Percentiles rank a stretch among this genome's conserved stretches.
Evolutionary conservation across 768 basidiomycete genomes (phyloP).

Genomic region (Arthromyces matolae): DNA sequence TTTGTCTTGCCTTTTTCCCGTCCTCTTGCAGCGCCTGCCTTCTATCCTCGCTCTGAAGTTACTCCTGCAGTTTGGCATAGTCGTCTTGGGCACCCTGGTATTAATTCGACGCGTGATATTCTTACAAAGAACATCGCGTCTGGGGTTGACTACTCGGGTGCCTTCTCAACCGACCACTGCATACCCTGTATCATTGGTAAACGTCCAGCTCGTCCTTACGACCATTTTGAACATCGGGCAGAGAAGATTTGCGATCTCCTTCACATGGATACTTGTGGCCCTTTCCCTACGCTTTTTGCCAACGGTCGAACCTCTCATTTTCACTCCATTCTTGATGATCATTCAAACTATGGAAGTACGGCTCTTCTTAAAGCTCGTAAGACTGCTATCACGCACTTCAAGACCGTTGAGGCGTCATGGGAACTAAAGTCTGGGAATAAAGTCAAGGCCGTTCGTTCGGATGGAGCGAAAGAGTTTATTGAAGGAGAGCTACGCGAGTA

Average conservation of each 20-base stretch:
- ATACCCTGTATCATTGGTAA: not conserved
- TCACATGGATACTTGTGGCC: no score
- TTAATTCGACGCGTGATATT: not conserved
- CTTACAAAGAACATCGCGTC: not conserved
- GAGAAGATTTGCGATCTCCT: no score
- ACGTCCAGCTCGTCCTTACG: no score
- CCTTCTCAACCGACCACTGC: not conserved
- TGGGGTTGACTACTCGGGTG: not conserved
- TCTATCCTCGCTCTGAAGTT: not conserved
- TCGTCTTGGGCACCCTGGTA: not conserved
- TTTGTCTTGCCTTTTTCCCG: not conserved
- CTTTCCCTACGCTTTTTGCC: conserved; percentile 15
- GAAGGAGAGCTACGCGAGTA: not conserved
- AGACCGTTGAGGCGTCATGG: not conserved
- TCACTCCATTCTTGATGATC: conserved; percentile 16
- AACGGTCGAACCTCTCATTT: conserved; percentile 8
- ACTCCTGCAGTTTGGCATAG: not conserved
- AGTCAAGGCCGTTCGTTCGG: conserved; percentile 13
- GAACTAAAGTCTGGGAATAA: conserved; percentile 4
- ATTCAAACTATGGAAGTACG: conserved; percentile 15
- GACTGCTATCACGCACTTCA: conserved; percentile 4
- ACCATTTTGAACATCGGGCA: no score
- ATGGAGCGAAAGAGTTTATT: conserved; percentile 19
- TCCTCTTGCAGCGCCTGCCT: not conserved
- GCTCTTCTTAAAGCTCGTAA: conserved; percentile 1